Conservation (phyloP, 1,284 basidiomycete genomes). For the Cryptococcus wingfieldii region DNA sequence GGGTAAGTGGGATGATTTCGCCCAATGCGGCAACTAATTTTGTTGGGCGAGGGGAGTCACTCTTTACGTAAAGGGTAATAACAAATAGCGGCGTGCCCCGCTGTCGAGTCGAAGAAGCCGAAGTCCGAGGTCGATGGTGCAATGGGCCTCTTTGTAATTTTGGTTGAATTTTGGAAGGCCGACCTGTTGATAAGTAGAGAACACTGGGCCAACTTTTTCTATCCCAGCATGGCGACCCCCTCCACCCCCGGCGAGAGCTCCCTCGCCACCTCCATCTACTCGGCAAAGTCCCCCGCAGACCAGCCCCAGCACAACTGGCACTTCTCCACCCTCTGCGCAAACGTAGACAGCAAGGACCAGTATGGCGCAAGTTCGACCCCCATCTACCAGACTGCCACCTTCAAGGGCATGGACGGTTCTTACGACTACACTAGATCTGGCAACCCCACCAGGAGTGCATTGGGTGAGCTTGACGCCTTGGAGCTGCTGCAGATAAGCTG, state of each 20-base stretch:
- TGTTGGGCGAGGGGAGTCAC: too few relatives aligned
- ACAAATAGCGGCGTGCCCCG: too few relatives aligned
- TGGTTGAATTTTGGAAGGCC: background rate
- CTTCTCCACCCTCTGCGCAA: conserved; percentile 59
- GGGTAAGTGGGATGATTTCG: too few relatives aligned
- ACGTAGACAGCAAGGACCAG: conserved; percentile 92
- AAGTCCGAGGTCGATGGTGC: background rate
- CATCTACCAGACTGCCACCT: conserved; percentile 97
- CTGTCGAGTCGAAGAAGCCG: background rate
- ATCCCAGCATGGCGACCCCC: conserved; percentile 15
- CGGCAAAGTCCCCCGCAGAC: conserved; percentile 31
- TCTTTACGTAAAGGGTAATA: too few relatives aligned
- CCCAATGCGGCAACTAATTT: too few relatives aligned
- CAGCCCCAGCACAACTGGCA: conserved; percentile 37
- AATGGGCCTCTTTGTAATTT: background rate
- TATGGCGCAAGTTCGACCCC: conserved; percentile 90
- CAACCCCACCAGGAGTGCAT: conserved; percentile 92
- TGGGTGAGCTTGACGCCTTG: conserved; percentile 58
- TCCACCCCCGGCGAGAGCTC: conserved; percentile 33
- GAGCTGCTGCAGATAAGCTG: background rate
- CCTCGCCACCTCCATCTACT: conserved; percentile 22
- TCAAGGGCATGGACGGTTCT: conserved; percentile 82
- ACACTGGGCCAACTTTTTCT: background rate
- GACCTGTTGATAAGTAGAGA: background rate
- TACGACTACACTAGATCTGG: conserved; percentile 95